Evolutionary conservation across 352 stramenopile genomes (phyloP).

Genomic region (Phytophthora sp.): DNA sequence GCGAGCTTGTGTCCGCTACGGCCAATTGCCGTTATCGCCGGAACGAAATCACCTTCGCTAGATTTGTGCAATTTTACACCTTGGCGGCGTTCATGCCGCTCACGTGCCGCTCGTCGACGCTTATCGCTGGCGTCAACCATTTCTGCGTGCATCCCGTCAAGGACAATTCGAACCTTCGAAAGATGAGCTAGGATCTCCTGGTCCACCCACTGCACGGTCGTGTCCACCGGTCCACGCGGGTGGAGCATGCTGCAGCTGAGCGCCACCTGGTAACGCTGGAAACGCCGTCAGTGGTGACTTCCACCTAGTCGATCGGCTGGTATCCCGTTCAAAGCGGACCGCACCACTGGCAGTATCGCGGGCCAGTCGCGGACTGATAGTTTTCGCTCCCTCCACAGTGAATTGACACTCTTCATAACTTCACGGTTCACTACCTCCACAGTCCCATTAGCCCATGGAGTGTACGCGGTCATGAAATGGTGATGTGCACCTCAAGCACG

Average conservation of each 20-base stretch:
- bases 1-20: background rate
- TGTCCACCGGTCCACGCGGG: background rate
- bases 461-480: slow-evolving; percentile 8
- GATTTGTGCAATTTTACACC: slow-evolving; percentile 19
- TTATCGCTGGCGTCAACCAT: slow-evolving; percentile 15
- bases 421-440: slow-evolving; percentile 9
- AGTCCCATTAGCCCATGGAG: slow-evolving; percentile 4
- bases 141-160: slow-evolving; percentile 7
- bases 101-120: background rate
- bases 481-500: background rate
- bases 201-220: background rate
- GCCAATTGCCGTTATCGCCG: background rate
- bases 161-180: background rate
- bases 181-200: slow-evolving; percentile 4
- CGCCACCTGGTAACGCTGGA: background rate
- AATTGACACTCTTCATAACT: background rate
- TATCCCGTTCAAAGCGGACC: background rate
- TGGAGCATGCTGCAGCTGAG: background rate
- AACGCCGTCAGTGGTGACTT: background rate
- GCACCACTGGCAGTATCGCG: background rate
- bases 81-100: slow-evolving; percentile 2
- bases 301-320: background rate
- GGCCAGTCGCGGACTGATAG: background rate
- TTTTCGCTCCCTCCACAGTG: background rate
- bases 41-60: background rate